These are phyloP conservation scores for Trichosanthes truncata DNA, from an alignment of 306 rosid species.

Conservation along the genomic window DNA sequence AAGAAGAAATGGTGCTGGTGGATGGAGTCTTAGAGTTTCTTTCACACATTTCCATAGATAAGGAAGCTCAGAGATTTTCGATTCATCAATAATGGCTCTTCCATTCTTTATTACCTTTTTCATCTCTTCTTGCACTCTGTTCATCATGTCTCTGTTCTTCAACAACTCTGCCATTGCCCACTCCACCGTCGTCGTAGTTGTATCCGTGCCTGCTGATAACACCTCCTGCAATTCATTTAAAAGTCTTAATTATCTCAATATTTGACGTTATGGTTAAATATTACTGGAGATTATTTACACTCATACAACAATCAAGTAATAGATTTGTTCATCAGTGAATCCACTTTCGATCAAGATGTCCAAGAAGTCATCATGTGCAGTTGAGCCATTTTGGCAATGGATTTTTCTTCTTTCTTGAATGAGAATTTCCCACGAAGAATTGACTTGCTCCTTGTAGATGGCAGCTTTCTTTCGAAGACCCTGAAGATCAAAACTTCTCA, in stretches of 20 bases:
- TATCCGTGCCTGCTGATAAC: neutral
- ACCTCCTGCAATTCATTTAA: neutral
- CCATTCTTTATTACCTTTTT: neutral
- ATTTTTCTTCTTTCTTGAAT: neutral
- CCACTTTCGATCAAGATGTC: neutral
- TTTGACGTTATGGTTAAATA: too few species aligned
- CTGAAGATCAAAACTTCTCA: slow-evolving; percentile 1
- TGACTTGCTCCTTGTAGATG: neutral
- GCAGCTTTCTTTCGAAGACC: neutral
- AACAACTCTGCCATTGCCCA: neutral
- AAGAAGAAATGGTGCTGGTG: neutral
- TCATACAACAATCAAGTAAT: neutral
- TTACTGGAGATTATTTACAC: neutral
- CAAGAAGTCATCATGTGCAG: neutral
- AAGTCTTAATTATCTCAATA: too few species aligned
- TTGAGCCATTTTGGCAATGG: too few species aligned
- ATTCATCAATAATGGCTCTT: neutral
- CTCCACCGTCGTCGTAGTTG: neutral
- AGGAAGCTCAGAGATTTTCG: neutral
- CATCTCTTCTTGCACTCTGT: neutral
- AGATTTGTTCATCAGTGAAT: neutral
- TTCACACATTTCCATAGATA: neutral
- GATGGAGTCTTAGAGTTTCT: neutral
- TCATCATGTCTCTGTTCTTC: neutral
- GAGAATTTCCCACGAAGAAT: neutral